Conservation (phyloP, 2,329 filamentous ascomycete genomes). For the Madurella fahalii region DNA sequence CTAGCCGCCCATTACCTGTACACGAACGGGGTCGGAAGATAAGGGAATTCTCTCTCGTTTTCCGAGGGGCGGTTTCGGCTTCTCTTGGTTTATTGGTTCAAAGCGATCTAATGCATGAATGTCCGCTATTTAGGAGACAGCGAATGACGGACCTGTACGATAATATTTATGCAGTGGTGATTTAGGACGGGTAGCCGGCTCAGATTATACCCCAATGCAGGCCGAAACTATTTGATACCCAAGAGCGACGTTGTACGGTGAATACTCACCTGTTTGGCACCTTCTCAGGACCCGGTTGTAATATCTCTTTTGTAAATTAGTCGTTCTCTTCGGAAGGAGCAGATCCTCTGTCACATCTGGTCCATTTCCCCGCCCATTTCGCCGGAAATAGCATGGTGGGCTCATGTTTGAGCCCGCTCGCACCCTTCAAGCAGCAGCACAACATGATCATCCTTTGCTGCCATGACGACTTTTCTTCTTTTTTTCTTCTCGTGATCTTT, state of each 20-base stretch:
- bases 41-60: not conserved
- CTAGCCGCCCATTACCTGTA: slow-evolving; percentile 26
- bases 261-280: too few species aligned
- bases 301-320: not conserved
- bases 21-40: slow-evolving; percentile 5
- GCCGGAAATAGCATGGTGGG: not conserved
- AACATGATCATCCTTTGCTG: too few species aligned
- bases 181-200: not conserved
- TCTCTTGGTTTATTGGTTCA: not conserved
- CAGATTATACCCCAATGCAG: too few species aligned
- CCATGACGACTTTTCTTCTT: too few species aligned
- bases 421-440: too few species aligned
- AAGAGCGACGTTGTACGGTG: not conserved
- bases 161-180: not conserved
- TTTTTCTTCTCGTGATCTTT: not conserved
- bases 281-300: not conserved
- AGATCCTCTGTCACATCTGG: not conserved
- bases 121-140: slow-evolving; percentile 15
- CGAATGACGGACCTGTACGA: slow-evolving; percentile 11
- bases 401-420: too few species aligned
- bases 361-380: not conserved
- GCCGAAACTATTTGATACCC: not conserved
- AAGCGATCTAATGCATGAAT: slow-evolving; percentile 9
- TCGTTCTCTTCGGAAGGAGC: not conserved
- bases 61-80: too few species aligned